Base-by-base conservation (phyloP, 345 rosid species). In the Eucalyptus urophylla region DNA sequence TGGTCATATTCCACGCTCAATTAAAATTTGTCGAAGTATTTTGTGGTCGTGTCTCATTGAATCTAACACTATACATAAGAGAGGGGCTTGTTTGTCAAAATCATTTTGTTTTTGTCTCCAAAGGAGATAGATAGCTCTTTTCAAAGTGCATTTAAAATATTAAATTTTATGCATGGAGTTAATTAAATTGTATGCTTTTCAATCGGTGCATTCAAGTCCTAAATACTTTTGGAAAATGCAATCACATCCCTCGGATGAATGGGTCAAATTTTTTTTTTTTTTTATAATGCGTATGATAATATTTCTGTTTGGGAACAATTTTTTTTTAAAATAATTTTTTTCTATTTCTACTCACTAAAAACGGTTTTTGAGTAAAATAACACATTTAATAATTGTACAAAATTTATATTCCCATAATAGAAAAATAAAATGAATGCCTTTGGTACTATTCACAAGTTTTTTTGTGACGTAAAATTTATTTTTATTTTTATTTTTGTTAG, bases 391-490 rank as follows among this genome's bases (percentile, higher is more conserved):
- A 53, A 21, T 0, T 21, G 0, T 53, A 53, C 1, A 53, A 21
- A 53, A 53, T 8, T 8, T 53, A 19, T 53, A 53, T 53, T 53
- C 5, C 5, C 58, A 53, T 53, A 53, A 53, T 21, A 53, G 1
- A 53, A 53, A 53, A 53, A 53, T 53, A 53, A 53, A 53, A 53
- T 4, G 58, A 53, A 53, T 53, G 11, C 1, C 0, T 53, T 19
- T 53, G 2, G 10, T 53, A 53, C 1, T 0, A 19, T 0, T 2
- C 2, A 53, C 2, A 19, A 19, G 2, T 17, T 17, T 8, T 53
- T 53, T 53, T 53, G 10, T 53, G 11, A 53, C 0, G 5, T 53
- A 19, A 51, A 19, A 7, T 53, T 53, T 53, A 19, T 53, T 53
- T 53, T 53, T 19, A 7, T 8, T 19, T 53, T 53, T 7, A 53